Conservation (phyloP, 73 alveolate species). For the Effrenium voratum region DNA sequence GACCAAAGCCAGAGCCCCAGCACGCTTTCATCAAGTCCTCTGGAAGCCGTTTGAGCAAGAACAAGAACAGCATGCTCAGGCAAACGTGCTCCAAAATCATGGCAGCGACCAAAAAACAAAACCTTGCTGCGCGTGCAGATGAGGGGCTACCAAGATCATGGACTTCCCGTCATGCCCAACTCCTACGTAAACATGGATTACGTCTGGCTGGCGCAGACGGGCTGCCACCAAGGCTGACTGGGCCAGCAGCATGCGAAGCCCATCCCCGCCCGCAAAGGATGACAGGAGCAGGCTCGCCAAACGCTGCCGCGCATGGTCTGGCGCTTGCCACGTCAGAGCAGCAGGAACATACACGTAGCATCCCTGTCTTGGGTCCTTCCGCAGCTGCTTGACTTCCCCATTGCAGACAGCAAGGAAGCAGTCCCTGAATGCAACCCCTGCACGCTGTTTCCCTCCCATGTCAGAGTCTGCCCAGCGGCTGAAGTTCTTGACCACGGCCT, state of each 20-base stretch:
- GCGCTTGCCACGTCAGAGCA: not conserved
- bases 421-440: not conserved
- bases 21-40: conserved; percentile 9
- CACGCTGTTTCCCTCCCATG: not conserved
- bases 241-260: not conserved
- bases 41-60: no score
- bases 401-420: not conserved
- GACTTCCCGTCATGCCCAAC: not conserved
- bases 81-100: no score
- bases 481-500: not conserved
- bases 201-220: not conserved
- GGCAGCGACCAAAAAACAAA: no score
- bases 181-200: not conserved
- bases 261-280: not conserved
- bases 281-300: conserved; percentile 8
- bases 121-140: no score
- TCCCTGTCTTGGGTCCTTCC: not conserved
- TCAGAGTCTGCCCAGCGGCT: conserved; percentile 3
- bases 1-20: conserved; percentile 19
- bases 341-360: conserved; percentile 17
- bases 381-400: not conserved
- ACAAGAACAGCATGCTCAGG: no score
- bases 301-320: not conserved
- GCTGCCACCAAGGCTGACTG: conserved; percentile 3
- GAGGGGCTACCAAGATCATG: not conserved